Percentiles rank a stretch among this genome's conserved stretches.
phyloP scores from a whole-genome alignment of 306 rosid genomes.

The Cicer yamashitae region DNA sequence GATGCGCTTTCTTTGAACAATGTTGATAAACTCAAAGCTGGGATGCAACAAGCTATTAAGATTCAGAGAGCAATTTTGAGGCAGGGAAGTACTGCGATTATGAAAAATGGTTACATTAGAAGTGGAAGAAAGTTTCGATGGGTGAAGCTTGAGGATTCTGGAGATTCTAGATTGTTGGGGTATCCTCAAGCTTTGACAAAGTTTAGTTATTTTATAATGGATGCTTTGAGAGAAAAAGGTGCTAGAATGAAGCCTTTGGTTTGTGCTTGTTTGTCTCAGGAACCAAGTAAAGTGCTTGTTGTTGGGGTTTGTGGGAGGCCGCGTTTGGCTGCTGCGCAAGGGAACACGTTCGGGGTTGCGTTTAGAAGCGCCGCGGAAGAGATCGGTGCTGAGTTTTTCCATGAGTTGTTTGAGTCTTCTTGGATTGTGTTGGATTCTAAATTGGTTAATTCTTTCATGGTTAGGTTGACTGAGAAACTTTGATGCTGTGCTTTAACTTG shows the following conservation, averaged over 20 bases:
- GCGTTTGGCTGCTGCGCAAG: constrained; percentile 83
- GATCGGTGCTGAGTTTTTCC: constrained; percentile 78
- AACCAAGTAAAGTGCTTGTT: constrained; percentile 72
- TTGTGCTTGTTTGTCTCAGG: constrained; percentile 94
- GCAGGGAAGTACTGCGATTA: constrained; percentile 88
- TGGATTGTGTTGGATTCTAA: constrained; percentile 86
- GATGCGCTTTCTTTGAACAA: constrained; percentile 81
- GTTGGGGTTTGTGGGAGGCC: constrained; percentile 98
- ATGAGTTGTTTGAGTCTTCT: constrained; percentile 90
- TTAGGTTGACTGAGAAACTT: constrained; percentile 84
- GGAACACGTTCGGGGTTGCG: constrained; percentile 87
- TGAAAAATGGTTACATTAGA: constrained; percentile 77
- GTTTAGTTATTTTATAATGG: constrained; percentile 92
- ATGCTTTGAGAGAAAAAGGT: constrained; percentile 90
- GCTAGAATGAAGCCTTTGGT: constrained; percentile 94
- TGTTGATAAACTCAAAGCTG: constrained; percentile 74
- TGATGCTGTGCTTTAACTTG: constrained; percentile 44
- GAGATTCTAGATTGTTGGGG: constrained; percentile 71
- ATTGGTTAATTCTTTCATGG: constrained; percentile 84
- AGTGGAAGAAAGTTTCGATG: constrained; percentile 94
- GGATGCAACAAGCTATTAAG: constrained; percentile 91
- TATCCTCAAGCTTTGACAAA: constrained; percentile 95
- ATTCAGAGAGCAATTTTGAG: constrained; percentile 88
- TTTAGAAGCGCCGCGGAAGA: constrained; percentile 83
- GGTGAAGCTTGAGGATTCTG: constrained; percentile 88